A percentile compares a stretch with the other conserved stretches of the same genome.
Evolutionary conservation across 2,329 filamentous ascomycete species (phyloP).

Genomic region (Scedosporium dehoogii): DNA sequence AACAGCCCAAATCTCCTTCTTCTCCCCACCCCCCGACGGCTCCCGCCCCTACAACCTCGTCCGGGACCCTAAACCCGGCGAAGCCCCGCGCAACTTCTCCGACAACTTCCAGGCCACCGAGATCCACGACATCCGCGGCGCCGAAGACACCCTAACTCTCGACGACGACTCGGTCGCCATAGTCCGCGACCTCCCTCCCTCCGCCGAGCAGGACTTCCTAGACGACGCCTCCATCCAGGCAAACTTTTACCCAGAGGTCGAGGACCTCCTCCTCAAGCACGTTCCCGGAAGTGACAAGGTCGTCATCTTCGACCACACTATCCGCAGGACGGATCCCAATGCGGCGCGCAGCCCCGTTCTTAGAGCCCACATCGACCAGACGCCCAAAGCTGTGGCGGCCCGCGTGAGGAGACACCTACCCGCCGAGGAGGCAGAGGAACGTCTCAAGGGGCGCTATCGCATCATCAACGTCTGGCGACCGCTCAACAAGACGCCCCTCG

Average conservation of each 20-base stretch:
- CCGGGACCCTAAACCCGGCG: slow-evolving; percentile 49
- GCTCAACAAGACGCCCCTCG: slow-evolving; percentile 46
- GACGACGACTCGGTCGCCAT: slow-evolving; percentile 69
- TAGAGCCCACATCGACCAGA: slow-evolving; percentile 77
- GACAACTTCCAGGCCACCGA: slow-evolving; percentile 37
- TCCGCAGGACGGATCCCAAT: slow-evolving; percentile 54
- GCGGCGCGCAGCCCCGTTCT: slow-evolving; percentile 60
- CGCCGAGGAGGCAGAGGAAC: slow-evolving; percentile 51
- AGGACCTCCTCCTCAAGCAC: slow-evolving; percentile 55
- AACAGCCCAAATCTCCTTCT: slow-evolving; percentile 56
- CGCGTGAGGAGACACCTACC: slow-evolving; percentile 60
- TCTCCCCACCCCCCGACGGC: slow-evolving; percentile 48
- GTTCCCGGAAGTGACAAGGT: slow-evolving; percentile 58
- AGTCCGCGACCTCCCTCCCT: slow-evolving; percentile 45
- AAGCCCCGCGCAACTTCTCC: slow-evolving; percentile 56
- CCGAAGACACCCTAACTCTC: slow-evolving; percentile 55
- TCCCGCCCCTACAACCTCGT: slow-evolving; percentile 56
- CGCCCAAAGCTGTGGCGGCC: slow-evolving; percentile 49
- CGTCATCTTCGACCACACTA: slow-evolving; percentile 79
- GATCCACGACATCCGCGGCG: slow-evolving; percentile 65
- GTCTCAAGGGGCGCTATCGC: slow-evolving; percentile 61
- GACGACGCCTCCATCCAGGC: slow-evolving; percentile 59
- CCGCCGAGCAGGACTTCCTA: slow-evolving; percentile 49
- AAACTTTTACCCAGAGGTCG: slow-evolving; percentile 79
- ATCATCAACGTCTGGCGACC: slow-evolving; percentile 85